Conservation (phyloP, 352 stramenopile species). For the Pythium phragmitis region DNA sequence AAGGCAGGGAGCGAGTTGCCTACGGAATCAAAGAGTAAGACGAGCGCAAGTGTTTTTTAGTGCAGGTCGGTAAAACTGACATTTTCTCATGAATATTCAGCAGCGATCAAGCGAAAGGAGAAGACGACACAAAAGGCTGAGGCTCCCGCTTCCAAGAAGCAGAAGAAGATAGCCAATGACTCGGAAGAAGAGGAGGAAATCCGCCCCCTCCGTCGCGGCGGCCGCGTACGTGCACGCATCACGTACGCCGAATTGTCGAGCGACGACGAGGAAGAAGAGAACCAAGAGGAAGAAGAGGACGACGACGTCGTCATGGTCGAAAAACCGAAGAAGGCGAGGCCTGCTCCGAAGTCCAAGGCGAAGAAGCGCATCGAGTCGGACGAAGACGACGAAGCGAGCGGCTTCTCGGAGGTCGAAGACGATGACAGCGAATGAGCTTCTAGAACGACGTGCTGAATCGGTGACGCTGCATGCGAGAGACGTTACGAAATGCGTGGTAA, state of each 20-base stretch:
- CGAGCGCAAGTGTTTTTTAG: too few relatives aligned
- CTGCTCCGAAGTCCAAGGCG: constrained; percentile 21
- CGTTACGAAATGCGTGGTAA: background rate
- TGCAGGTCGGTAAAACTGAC: background rate
- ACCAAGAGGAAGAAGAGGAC: constrained; percentile 25
- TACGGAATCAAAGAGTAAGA: constrained; percentile 30
- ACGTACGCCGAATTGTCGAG: constrained; percentile 55
- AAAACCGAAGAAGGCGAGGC: constrained; percentile 15
- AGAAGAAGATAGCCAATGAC: constrained; percentile 28
- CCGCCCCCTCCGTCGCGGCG: constrained; percentile 17
- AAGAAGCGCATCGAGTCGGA: constrained; percentile 26
- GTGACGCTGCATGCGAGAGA: background rate
- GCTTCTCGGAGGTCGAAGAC: constrained; percentile 39
- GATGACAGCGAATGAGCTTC: constrained; percentile 59
- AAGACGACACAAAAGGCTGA: constrained; percentile 33
- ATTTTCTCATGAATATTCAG: constrained; percentile 11
- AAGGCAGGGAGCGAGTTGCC: constrained; percentile 26
- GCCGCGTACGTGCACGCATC: constrained; percentile 22
- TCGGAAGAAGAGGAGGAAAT: constrained; percentile 29
- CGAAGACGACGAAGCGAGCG: constrained; percentile 45
- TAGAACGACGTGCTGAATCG: background rate
- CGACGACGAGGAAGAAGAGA: constrained; percentile 44
- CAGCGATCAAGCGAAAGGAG: constrained; percentile 32
- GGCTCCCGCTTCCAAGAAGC: constrained; percentile 35
- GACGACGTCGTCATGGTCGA: constrained; percentile 24